phyloP scores from a whole-genome alignment of 2,329 filamentous ascomycete genomes.

The Alternaria sp. region DNA sequence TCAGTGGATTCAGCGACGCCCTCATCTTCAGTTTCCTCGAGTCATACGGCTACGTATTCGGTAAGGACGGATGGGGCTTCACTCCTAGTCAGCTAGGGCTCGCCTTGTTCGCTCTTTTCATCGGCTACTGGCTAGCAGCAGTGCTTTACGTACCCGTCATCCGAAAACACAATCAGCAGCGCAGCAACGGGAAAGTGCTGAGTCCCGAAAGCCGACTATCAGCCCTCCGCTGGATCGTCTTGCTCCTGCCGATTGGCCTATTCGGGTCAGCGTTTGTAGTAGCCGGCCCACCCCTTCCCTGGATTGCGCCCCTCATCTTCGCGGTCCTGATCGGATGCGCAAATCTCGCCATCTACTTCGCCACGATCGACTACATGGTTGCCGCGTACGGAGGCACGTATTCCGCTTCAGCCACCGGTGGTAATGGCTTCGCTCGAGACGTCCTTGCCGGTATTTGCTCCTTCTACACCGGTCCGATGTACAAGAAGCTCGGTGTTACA shows the following conservation, averaged over 20 bases:
- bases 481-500: slow-evolving; percentile 33
- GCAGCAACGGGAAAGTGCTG: slow-evolving; percentile 54
- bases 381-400: slow-evolving; percentile 72
- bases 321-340: slow-evolving; percentile 68
- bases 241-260: slow-evolving; percentile 69
- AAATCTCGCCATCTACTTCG: slow-evolving; percentile 75
- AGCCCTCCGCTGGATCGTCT: slow-evolving; percentile 68
- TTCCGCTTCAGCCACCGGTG: slow-evolving; percentile 76
- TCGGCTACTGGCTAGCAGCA: slow-evolving; percentile 71
- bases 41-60: slow-evolving; percentile 71
- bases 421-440: slow-evolving; percentile 77
- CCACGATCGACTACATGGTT: slow-evolving; percentile 80
- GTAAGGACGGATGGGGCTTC: slow-evolving; percentile 66
- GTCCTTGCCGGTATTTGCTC: slow-evolving; percentile 76
- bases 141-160: slow-evolving; percentile 63
- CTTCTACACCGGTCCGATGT: slow-evolving; percentile 55
- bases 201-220: slow-evolving; percentile 70
- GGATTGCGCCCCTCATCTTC: slow-evolving; percentile 63
- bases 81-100: slow-evolving; percentile 63
- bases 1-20: slow-evolving; percentile 76
- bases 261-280: slow-evolving; percentile 69
- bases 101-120: slow-evolving; percentile 63
- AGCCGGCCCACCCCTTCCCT: slow-evolving; percentile 67
- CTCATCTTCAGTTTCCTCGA: slow-evolving; percentile 82
- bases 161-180: slow-evolving; percentile 54